Base-by-base conservation (phyloP, 352 stramenopile genomes). In the Globisporangium alternatum region DNA sequence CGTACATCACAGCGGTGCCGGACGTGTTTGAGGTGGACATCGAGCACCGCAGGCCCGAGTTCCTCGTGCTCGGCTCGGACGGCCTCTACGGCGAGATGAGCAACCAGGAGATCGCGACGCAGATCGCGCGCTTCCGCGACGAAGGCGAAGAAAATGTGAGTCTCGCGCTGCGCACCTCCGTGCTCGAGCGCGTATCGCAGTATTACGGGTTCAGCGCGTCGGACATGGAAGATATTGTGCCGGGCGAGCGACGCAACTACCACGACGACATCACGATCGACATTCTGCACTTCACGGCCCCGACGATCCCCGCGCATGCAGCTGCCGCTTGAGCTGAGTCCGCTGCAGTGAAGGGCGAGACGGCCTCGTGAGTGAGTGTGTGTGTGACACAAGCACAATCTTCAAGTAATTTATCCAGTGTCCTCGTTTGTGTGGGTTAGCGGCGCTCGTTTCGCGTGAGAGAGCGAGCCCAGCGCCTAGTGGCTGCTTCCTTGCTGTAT, bases 251-350 rank as follows among this genome's bases (percentile, higher is more conserved):
- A 12, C 70, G 80, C 52, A 80, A 86, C 60, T 89, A 88, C 66
- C 80, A 89, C 64, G 80, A 89, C 43, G 80, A 89, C 66, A 89
- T 89, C 57, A 89, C 80, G 19, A 88, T 89, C 60, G 80, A 89
- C 53, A 76, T 89, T 62, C 48, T 89, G 55, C 80, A 89, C 67
- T 88, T 89, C 49, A 69, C 70, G n/a, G 58, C 78, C 17, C 75
- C 80, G 9, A 28, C 33, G 13, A 22, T n/a, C 19, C 21, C 30
- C 3, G 35, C 59, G 28, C 60, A 49, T 0, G 62, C 70, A 4
- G 60, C 66, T 15, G 58, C 51, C 3, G 69, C 69, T 30, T 76
- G 53, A 73, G 13, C 19, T 17, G 8, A 33, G 6, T 15, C 10
- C n/a, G 5, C 13, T 17, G 30, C 22, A 33, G 12, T 54, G 22